These are phyloP conservation scores for Huntiella abstrusa DNA, from an alignment of 2,329 filamentous ascomycete genomes.

Conservation along the genomic window DNA sequence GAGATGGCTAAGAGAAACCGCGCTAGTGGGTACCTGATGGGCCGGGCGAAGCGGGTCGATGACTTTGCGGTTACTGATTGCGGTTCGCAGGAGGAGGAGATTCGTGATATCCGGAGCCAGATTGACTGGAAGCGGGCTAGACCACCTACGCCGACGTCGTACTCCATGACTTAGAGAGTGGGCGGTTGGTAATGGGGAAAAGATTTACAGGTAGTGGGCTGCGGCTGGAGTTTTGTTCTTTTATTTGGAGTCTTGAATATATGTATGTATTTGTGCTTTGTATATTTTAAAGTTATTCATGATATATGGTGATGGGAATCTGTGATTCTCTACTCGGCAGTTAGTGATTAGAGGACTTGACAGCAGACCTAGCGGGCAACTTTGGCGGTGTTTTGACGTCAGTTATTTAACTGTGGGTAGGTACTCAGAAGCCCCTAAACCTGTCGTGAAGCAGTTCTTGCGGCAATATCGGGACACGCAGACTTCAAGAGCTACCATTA, in stretches of 20 bases:
- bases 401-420: no score
- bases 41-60: background rate
- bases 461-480: no score
- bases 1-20: constrained; percentile 6
- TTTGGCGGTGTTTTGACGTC: no score
- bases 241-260: background rate
- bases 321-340: no score
- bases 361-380: no score
- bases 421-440: no score
- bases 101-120: constrained; percentile 10
- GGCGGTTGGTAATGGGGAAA: background rate
- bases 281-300: no score
- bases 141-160: constrained; percentile 9
- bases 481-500: no score
- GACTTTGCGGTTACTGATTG: constrained; percentile 10
- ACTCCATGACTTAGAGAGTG: constrained; percentile 6
- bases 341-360: no score
- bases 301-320: no score
- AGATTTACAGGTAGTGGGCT: background rate
- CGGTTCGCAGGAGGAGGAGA: constrained; percentile 9
- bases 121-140: constrained; percentile 10
- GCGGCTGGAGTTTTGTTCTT: background rate
- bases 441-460: no score
- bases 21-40: constrained; percentile 7
- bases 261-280: no score